Evolutionary conservation across 352 stramenopile species (phyloP), one percentile per base, ranked within the genome.

Genomic region (Phytophthora podocarpi): DNA sequence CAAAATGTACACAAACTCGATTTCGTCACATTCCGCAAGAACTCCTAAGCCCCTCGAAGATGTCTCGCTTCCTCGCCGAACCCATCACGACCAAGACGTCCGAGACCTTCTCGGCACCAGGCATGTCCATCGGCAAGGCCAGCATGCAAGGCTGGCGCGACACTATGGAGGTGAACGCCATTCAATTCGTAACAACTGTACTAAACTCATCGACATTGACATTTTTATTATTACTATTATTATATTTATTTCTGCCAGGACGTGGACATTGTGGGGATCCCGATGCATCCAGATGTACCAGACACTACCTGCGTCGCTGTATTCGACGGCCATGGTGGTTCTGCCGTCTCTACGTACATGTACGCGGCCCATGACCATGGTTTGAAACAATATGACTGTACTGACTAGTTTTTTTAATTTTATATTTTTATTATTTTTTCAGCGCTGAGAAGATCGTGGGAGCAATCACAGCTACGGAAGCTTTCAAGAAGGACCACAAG

Each of bases 81-180:
- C 87, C 87, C 31, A 84, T 87, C 40, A 93, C 83, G 24, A 75
- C 76, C 31, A 96, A 96, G 63, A 68, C 81, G 21, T 90, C 83
- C 34, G 64, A 67, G 41, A 62, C 53, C 36, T 77, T 76, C 59
- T 67, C 50, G 1, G 76, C 67, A 24, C 63, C 72, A 4, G 78
- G 72, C 24, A 62, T 96, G 51, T 54, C 45, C n/a, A 86, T 96
- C 49, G 85, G 74, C 60, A 87, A 79, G 53, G 68, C 80, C 20
- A 67, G 73, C 40, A 96, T 96, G 87, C 87, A 96, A 51, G 87
- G 87, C 18, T 96, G 87, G 87, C 82, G 87, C 23, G 84, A 93
- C 43, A 76, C 77, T 1, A 96, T 96, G 87, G 87, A 96, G 79
- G 87, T 91, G 23, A 50, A 7, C 13, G n/a, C 9, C 3, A n/a